Evolutionary conservation across 352 stramenopile species (phyloP).

Genomic region (Phytophthora sansomeana): DNA sequence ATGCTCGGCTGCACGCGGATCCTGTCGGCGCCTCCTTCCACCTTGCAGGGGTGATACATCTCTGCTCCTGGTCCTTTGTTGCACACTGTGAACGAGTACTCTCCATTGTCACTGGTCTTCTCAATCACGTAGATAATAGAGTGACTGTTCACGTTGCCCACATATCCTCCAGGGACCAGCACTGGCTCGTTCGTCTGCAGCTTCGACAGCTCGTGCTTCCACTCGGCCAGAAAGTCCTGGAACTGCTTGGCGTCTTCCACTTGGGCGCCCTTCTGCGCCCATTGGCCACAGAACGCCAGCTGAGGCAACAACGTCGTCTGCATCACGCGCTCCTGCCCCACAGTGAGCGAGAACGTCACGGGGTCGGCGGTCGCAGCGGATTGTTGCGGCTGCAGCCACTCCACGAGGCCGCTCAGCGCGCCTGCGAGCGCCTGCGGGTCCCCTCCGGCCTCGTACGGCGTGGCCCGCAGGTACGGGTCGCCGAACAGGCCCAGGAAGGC

Average conservation of each 20-base stretch:
- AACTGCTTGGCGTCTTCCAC: constrained; percentile 72
- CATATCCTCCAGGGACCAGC: constrained; percentile 81
- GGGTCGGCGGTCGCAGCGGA: constrained; percentile 26
- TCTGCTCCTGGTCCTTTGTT: constrained; percentile 89
- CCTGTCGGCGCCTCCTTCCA: constrained; percentile 46
- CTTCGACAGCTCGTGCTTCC: constrained; percentile 61
- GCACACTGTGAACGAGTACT: constrained; percentile 88
- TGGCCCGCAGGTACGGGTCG: constrained; percentile 81
- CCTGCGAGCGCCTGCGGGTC: constrained; percentile 70
- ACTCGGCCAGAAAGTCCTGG: constrained; percentile 72
- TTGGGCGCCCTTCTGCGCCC: constrained; percentile 64
- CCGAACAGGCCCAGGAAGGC: constrained; percentile 81
- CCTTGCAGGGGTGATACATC: constrained; percentile 77
- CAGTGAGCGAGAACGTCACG: constrained; percentile 59
- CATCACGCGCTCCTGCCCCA: constrained; percentile 62
- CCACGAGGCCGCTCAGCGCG: constrained; percentile 48
- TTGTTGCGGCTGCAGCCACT: constrained; percentile 48
- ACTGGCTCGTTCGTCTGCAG: constrained; percentile 56
- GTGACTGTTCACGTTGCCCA: constrained; percentile 76
- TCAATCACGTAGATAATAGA: constrained; percentile 88
- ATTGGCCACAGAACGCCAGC: constrained; percentile 57
- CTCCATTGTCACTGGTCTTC: constrained; percentile 52
- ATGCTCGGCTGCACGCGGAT: constrained; percentile 84
- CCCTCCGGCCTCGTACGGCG: constrained; percentile 79
- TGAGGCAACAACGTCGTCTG: constrained; percentile 58